Percentiles rank a stretch among this genome's conserved stretches.
phyloP scores from a whole-genome alignment of 2,329 filamentous ascomycete species.

The Colletotrichum filicis region DNA sequence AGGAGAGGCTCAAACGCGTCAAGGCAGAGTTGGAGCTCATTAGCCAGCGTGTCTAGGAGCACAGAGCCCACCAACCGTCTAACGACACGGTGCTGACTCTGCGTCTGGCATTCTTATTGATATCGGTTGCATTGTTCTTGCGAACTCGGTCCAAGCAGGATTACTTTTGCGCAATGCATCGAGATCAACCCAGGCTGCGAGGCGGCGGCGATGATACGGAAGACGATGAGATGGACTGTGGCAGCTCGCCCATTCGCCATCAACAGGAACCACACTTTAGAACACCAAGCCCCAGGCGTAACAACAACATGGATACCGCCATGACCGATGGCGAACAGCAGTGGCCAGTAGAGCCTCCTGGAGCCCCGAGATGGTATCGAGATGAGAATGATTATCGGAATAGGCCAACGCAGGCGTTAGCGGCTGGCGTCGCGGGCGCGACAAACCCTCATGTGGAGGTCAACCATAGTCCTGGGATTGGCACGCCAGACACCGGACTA shows the following conservation, averaged over 20 bases:
- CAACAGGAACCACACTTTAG: background rate
- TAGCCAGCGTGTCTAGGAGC: background rate
- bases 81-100: background rate
- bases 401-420: background rate
- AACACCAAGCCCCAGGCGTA: background rate
- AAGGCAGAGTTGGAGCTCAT: slow-evolving; percentile 4
- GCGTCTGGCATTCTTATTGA: background rate
- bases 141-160: background rate
- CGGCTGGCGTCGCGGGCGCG: background rate
- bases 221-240: background rate
- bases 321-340: background rate
- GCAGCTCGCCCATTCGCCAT: background rate
- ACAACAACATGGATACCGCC: background rate
- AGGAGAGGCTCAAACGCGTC: background rate
- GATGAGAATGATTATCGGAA: background rate
- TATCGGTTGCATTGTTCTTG: background rate
- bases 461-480: background rate
- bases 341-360: too few species aligned
- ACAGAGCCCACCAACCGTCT: background rate
- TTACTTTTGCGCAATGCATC: background rate
- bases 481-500: background rate
- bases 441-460: background rate
- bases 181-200: background rate
- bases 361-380: too few species aligned
- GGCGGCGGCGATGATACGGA: background rate